Evolutionary conservation across 805 yeast genomes (phyloP).

Genomic region (Candida ascalaphidarum): DNA sequence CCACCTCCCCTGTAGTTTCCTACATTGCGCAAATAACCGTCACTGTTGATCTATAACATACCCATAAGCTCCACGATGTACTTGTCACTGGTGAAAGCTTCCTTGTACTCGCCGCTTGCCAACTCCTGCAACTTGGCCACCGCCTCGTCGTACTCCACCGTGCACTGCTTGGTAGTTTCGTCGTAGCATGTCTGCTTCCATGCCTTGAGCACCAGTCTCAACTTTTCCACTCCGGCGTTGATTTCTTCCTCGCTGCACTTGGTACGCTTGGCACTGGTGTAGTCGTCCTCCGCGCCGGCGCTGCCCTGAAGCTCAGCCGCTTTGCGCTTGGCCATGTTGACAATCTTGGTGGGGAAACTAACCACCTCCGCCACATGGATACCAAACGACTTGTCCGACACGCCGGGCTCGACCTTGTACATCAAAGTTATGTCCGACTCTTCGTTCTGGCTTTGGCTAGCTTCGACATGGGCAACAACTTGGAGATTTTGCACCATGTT

Average conservation of each 20-base stretch:
- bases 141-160: constrained; percentile 28
- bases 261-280: constrained; percentile 38
- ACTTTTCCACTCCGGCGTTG: constrained; percentile 41
- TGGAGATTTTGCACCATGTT: constrained; percentile 71
- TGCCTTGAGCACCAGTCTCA: constrained; percentile 39
- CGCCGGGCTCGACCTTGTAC: constrained; percentile 94
- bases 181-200: constrained; percentile 45
- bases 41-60: constrained; percentile 14
- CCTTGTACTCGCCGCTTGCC: constrained; percentile 14
- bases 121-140: constrained; percentile 28
- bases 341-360: constrained; percentile 82
- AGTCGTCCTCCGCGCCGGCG: constrained; percentile 28
- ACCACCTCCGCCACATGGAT: constrained; percentile 96
- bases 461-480: constrained; percentile 85
- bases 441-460: constrained; percentile 20
- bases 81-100: constrained; percentile 17
- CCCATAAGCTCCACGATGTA: constrained; percentile 39
- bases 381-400: constrained; percentile 93
- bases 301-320: constrained; percentile 75
- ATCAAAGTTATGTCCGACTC: constrained; percentile 73
- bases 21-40: not conserved
- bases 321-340: constrained; percentile 92
- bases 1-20: not conserved
- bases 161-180: constrained; percentile 10
- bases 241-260: constrained; percentile 48